Percentiles rank a stretch among this genome's conserved stretches.
Evolutionary conservation across 169 alveolate species (phyloP).

Genomic region (Plasmodium yoelii): DNA sequence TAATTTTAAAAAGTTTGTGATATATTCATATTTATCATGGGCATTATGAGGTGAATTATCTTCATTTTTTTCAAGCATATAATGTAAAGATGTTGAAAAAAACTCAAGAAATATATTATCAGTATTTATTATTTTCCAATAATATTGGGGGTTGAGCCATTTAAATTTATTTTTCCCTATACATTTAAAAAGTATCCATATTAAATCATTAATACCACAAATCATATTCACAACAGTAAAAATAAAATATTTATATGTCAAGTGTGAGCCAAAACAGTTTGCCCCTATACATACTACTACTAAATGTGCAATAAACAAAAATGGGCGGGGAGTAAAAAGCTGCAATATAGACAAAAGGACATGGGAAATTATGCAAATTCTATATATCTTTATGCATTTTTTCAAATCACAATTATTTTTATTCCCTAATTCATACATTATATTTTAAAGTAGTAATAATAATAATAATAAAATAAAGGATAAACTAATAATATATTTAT

Average conservation of each 20-base stretch:
- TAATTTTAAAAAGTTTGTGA: conserved; percentile 66
- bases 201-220: conserved; percentile 66
- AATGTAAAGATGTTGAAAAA: conserved; percentile 68
- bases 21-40: conserved; percentile 55
- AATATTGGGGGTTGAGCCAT: conserved; percentile 66
- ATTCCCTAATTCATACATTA: conserved; percentile 64
- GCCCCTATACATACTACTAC: conserved; percentile 44
- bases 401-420: conserved; percentile 33
- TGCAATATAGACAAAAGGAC: conserved; percentile 47
- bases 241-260: conserved; percentile 57
- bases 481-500: not conserved
- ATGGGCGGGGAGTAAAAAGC: conserved; percentile 71
- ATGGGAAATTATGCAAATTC: conserved; percentile 56
- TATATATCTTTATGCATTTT: conserved; percentile 60
- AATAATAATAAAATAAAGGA: conserved; percentile 9
- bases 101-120: conserved; percentile 67
- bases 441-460: not conserved
- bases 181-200: conserved; percentile 75
- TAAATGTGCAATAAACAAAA: conserved; percentile 60
- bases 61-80: conserved; percentile 50
- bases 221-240: conserved; percentile 75
- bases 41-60: conserved; percentile 56
- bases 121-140: conserved; percentile 66
- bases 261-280: conserved; percentile 53
- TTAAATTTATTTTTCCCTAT: conserved; percentile 61